Conservation (phyloP, 2,329 filamentous ascomycete species). For the Fusarium sp. region DNA sequence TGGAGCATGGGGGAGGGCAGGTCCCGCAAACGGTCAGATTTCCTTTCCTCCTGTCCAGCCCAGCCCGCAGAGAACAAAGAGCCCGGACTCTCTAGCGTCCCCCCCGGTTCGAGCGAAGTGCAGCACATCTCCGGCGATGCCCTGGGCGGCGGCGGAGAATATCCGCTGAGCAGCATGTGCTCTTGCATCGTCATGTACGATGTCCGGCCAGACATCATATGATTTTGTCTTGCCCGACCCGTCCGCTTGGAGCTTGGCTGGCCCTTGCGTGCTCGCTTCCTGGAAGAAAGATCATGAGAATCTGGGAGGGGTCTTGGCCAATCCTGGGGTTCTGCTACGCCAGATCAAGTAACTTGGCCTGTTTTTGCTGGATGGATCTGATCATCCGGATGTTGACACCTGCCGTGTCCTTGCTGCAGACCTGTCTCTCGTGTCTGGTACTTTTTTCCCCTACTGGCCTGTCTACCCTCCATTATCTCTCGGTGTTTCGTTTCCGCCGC, state of each 20-base stretch:
- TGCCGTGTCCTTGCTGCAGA: background rate
- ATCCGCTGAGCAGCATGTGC: constrained; percentile 23
- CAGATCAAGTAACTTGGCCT: constrained; percentile 28
- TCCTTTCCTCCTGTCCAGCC: background rate
- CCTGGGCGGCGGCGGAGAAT: constrained; percentile 17
- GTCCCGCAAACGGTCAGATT: constrained; percentile 23
- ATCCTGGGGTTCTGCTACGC: constrained; percentile 33
- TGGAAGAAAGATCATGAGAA: constrained; percentile 20
- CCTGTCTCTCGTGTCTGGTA: constrained; percentile 13
- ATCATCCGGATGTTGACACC: constrained; percentile 12
- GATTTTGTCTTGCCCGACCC: constrained; percentile 20
- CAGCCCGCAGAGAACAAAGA: background rate
- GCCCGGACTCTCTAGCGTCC: constrained; percentile 1
- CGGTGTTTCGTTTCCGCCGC: constrained; percentile 26
- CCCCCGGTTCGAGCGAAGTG: background rate
- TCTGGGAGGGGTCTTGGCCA: constrained; percentile 27
- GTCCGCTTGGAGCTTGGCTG: constrained; percentile 22
- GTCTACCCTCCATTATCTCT: constrained; percentile 21
- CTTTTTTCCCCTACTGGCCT: constrained; percentile 5
- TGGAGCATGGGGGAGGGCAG: background rate
- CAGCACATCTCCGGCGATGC: background rate
- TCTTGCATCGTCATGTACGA: constrained; percentile 13
- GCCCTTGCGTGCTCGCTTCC: constrained; percentile 13
- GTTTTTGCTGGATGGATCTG: constrained; percentile 1
- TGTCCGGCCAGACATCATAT: constrained; percentile 28